These are phyloP conservation scores for Bremia lactucae DNA, from an alignment of 352 stramenopile species.

Conservation along the genomic window DNA sequence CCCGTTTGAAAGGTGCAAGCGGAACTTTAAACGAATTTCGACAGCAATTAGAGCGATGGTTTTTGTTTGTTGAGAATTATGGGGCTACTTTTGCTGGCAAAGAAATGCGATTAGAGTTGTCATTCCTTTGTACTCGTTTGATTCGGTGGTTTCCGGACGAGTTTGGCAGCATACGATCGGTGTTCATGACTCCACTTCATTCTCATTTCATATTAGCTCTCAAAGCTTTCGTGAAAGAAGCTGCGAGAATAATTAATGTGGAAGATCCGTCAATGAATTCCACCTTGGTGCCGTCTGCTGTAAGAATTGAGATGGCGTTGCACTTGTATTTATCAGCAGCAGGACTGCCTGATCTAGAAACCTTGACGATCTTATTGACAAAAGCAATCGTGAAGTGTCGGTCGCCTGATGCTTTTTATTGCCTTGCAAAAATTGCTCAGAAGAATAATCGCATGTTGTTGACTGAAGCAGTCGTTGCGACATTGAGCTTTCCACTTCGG, in stretches of 20 bases:
- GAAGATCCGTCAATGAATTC: slow-evolving; percentile 4
- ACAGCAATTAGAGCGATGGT: slow-evolving; percentile 33
- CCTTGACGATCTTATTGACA: slow-evolving; percentile 18
- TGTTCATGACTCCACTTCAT: slow-evolving; percentile 24
- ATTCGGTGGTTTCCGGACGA: slow-evolving; percentile 38
- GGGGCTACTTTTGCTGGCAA: slow-evolving; percentile 21
- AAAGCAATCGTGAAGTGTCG: slow-evolving; percentile 32
- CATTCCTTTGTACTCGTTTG: slow-evolving; percentile 28
- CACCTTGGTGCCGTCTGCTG: slow-evolving; percentile 8
- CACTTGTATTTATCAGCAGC: slow-evolving; percentile 21
- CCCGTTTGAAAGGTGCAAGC: slow-evolving; percentile 12
- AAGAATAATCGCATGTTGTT: slow-evolving; percentile 20
- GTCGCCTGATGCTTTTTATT: slow-evolving; percentile 17
- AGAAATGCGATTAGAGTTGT: slow-evolving; percentile 30
- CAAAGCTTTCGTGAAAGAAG: slow-evolving; percentile 27
- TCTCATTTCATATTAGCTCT: slow-evolving; percentile 21
- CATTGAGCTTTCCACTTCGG: slow-evolving; percentile 15
- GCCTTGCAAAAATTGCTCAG: slow-evolving; percentile 17
- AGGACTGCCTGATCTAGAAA: slow-evolving; percentile 26
- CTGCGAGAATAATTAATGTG: slow-evolving; percentile 2
- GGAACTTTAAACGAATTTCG: slow-evolving; percentile 16
- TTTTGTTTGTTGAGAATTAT: slow-evolving; percentile 22
- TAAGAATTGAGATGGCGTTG: slow-evolving; percentile 28
- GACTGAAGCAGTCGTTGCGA: slow-evolving; percentile 9
- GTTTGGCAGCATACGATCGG: slow-evolving; percentile 13